Conservation (phyloP, 148 eudicot species). For the Talinum fruticosum region DNA sequence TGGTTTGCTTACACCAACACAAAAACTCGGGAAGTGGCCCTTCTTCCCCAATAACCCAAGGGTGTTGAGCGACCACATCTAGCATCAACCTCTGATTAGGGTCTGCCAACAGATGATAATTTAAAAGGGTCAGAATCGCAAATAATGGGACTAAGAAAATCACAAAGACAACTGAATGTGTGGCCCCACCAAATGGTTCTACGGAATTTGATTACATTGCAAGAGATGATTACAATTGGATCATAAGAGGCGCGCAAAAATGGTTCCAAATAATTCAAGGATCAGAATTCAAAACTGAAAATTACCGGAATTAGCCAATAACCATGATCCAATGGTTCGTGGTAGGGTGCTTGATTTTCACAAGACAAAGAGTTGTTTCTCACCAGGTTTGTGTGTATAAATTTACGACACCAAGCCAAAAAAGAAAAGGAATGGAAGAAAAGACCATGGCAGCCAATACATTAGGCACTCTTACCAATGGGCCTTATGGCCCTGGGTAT, state of each 20-base stretch:
- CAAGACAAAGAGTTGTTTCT: too few relatives aligned
- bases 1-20: conserved; percentile 78
- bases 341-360: too few relatives aligned
- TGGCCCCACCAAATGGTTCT: background rate
- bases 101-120: conserved; percentile 43
- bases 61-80: conserved; percentile 58
- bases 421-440: too few relatives aligned
- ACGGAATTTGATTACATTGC: background rate
- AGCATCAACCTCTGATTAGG: conserved; percentile 70
- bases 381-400: too few relatives aligned
- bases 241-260: background rate
- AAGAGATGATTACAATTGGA: background rate
- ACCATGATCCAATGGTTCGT: background rate
- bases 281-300: background rate
- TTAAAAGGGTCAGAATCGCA: background rate
- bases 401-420: too few relatives aligned
- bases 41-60: conserved; percentile 76
- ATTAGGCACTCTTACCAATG: too few relatives aligned
- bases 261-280: background rate
- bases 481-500: too few relatives aligned
- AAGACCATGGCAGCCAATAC: too few relatives aligned
- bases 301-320: background rate
- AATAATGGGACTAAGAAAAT: background rate
- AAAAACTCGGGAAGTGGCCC: conserved; percentile 71
- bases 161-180: background rate